These are phyloP conservation scores for Lentinula guzmanii DNA, from an alignment of 768 basidiomycete genomes.

Conservation along the genomic window DNA sequence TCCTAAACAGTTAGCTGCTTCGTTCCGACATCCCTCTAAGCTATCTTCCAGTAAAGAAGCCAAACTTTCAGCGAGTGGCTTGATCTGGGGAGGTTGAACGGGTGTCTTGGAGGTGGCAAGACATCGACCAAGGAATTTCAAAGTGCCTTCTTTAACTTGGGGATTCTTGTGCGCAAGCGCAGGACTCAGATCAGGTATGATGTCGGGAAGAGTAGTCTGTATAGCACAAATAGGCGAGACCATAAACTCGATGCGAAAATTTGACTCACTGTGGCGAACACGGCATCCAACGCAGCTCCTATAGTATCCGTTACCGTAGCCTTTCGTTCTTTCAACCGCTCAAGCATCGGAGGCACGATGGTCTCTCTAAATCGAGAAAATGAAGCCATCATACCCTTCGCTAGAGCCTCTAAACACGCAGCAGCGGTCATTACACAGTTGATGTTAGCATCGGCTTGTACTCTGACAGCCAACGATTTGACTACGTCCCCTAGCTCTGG, in stretches of 20 bases:
- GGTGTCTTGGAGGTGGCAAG: slow-evolving; percentile 66
- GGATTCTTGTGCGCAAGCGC: slow-evolving; percentile 89
- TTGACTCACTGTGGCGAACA: slow-evolving; percentile 69
- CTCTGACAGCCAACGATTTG: slow-evolving; percentile 70
- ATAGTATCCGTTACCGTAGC: slow-evolving; percentile 85
- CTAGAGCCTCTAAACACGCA: slow-evolving; percentile 77
- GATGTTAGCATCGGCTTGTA: slow-evolving; percentile 89
- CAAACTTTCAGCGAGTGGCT: slow-evolving; percentile 73
- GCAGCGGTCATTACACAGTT: slow-evolving; percentile 91
- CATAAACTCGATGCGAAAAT: background rate
- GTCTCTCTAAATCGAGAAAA: slow-evolving; percentile 73
- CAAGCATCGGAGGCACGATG: slow-evolving; percentile 74
- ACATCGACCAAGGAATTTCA: slow-evolving; percentile 81
- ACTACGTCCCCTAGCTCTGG: slow-evolving; percentile 72
- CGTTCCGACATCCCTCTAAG: slow-evolving; percentile 81
- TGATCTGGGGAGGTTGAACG: slow-evolving; percentile 70
- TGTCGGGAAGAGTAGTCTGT: slow-evolving; percentile 75
- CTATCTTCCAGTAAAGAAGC: slow-evolving; percentile 79
- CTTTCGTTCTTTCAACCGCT: slow-evolving; percentile 92
- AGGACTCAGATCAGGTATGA: slow-evolving; percentile 75
- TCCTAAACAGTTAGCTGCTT: slow-evolving; percentile 86
- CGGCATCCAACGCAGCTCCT: slow-evolving; percentile 81
- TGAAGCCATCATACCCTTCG: slow-evolving; percentile 67
- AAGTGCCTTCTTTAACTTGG: slow-evolving; percentile 89
- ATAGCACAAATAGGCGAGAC: background rate